These are phyloP conservation scores for Ganoderma sinense DNA, from an alignment of 1,284 basidiomycete genomes.

Conservation along the genomic window DNA sequence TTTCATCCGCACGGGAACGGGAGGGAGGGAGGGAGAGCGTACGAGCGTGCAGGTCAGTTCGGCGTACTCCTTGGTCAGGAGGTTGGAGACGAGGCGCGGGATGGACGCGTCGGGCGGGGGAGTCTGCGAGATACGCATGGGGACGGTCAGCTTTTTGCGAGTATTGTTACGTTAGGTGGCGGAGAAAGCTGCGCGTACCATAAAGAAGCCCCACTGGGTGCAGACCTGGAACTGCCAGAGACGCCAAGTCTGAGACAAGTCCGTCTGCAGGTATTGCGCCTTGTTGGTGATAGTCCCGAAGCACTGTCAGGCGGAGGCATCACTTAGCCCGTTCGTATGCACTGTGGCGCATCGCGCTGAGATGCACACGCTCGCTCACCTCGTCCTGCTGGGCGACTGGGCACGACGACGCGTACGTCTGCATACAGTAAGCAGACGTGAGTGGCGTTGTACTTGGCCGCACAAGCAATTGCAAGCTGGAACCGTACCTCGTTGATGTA, in stretches of 20 bases:
- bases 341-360: background rate
- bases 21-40: constrained; percentile 70
- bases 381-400: constrained; percentile 60
- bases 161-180: background rate
- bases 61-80: constrained; percentile 79
- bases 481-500: constrained; percentile 74
- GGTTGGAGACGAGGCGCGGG: constrained; percentile 76
- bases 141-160: background rate
- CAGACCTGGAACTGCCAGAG: constrained; percentile 94
- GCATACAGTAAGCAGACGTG: background rate
- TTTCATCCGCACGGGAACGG: background rate
- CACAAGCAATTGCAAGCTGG: background rate
- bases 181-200: constrained; percentile 45
- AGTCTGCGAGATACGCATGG: constrained; percentile 3
- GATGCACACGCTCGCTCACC: constrained; percentile 42
- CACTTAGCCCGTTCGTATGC: background rate
- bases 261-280: constrained; percentile 65
- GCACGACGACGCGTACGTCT: constrained; percentile 54
- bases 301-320: constrained; percentile 65
- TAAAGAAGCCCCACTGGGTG: constrained; percentile 95
- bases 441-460: too few species aligned
- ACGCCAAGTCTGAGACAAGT: constrained; percentile 81
- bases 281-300: constrained; percentile 82
- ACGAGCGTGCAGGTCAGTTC: constrained; percentile 82
- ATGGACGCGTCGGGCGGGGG: constrained; percentile 60